A percentile compares a stretch with the other conserved stretches of the same genome.
Conservation (phyloP, 805 yeast genomes). For the Schwanniomyces pseudopolymorphus region DNA sequence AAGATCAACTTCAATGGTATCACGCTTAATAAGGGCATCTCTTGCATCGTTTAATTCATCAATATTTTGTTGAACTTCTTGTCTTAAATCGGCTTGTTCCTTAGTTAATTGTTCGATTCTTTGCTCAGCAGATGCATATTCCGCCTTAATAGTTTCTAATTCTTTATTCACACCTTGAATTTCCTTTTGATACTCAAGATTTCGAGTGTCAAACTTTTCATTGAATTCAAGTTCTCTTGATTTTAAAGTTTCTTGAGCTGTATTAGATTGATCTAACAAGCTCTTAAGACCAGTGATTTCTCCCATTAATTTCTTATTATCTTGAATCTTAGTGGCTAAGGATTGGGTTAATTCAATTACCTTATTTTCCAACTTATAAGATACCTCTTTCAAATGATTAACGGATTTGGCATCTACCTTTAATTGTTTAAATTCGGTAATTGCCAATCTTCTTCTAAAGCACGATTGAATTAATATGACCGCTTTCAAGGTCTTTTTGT, state of each 20-base stretch:
- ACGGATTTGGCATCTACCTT: constrained; percentile 91
- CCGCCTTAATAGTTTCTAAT: constrained; percentile 51
- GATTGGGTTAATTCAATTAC: constrained; percentile 94
- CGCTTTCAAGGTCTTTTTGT: constrained; percentile 46
- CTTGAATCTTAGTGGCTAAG: constrained; percentile 74
- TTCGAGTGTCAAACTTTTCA: constrained; percentile 44
- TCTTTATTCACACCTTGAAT: constrained; percentile 54
- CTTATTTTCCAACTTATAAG: constrained; percentile 92
- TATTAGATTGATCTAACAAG: constrained; percentile 52
- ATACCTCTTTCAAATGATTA: constrained; percentile 84
- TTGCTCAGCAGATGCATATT: constrained; percentile 55
- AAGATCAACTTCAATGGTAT: constrained; percentile 64
- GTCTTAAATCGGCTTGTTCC: constrained; percentile 61
- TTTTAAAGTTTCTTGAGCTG: constrained; percentile 53
- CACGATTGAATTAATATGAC: constrained; percentile 75
- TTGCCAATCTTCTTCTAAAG: constrained; percentile 75
- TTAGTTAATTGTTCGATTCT: constrained; percentile 60
- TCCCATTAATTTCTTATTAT: constrained; percentile 67
- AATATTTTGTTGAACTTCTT: constrained; percentile 60
- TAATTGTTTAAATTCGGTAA: constrained; percentile 57
- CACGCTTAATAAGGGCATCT: constrained; percentile 55
- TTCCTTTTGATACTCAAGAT: constrained; percentile 48
- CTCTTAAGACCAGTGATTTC: constrained; percentile 52
- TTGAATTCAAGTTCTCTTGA: constrained; percentile 55
- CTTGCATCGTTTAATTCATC: constrained; percentile 63